phyloP scores from a whole-genome alignment of 257 asterid species.

The Nicotiana knightiana region DNA sequence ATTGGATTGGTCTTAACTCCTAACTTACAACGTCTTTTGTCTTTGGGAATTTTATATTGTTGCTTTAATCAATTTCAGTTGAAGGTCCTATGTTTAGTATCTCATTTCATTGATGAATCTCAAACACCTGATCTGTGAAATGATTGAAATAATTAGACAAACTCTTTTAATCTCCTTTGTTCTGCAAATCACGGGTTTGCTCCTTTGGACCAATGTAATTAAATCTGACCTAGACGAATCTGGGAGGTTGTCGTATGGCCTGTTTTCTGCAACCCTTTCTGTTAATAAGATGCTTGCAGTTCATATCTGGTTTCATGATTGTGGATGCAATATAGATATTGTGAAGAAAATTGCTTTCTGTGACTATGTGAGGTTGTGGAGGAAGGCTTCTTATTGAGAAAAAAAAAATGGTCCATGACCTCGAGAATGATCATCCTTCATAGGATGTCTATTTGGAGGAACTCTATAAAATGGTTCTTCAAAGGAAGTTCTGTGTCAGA shows the following conservation, averaged over 20 bases:
- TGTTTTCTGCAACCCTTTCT: not conserved
- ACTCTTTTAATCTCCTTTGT: not conserved
- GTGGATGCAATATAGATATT: not conserved
- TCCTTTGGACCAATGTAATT: not conserved
- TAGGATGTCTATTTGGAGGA: not conserved
- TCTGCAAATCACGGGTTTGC: not conserved
- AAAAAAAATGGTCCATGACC: not conserved
- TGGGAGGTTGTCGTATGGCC: not conserved
- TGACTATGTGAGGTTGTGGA: not conserved
- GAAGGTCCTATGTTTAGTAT: not conserved
- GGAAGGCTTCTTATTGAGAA: not conserved
- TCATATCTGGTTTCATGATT: not conserved
- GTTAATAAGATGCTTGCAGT: not conserved
- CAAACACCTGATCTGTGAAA: not conserved
- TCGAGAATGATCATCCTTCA: not conserved
- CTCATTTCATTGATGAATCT: not conserved
- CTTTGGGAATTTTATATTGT: not conserved
- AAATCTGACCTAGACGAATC: not conserved
- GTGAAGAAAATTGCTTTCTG: not conserved
- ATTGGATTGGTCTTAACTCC: not conserved
- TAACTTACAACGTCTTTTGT: not conserved
- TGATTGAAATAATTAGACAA: not conserved
- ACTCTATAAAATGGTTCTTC: not conserved
- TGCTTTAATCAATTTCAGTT: not conserved
- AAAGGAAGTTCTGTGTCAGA: not conserved